phyloP scores from a whole-genome alignment of 2,329 filamentous ascomycete species.

The Fusarium secorum region DNA sequence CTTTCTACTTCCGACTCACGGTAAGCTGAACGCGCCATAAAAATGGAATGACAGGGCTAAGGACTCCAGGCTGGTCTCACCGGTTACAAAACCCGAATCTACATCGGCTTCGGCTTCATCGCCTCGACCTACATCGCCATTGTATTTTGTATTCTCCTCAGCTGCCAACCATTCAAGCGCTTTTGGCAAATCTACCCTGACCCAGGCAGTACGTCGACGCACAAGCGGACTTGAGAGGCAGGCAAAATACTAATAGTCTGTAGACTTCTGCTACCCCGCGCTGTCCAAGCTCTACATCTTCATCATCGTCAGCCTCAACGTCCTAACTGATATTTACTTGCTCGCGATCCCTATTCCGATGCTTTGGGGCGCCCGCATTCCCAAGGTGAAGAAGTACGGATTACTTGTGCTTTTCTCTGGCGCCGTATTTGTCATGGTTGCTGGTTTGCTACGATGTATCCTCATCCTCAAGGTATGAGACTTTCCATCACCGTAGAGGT shows the following conservation, averaged over 20 bases:
- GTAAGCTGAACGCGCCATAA: slow-evolving; percentile 33
- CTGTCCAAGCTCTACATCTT: slow-evolving; percentile 51
- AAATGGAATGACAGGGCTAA: slow-evolving; percentile 20
- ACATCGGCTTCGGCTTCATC: slow-evolving; percentile 47
- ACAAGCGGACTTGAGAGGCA: fast-evolving
- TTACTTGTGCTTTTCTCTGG: slow-evolving; percentile 59
- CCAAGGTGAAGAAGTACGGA: slow-evolving; percentile 58
- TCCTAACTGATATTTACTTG: slow-evolving; percentile 52
- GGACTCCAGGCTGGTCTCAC: slow-evolving; percentile 36
- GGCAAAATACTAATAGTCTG: slow-evolving; percentile 34
- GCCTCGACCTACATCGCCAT: slow-evolving; percentile 46
- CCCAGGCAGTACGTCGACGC: slow-evolving; percentile 48
- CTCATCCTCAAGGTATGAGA: slow-evolving; percentile 47
- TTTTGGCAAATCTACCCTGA: slow-evolving; percentile 55
- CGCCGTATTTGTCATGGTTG: slow-evolving; percentile 51
- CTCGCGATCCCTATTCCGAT: slow-evolving; percentile 56
- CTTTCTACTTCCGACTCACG: slow-evolving; percentile 61
- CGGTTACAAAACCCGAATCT: slow-evolving; percentile 38
- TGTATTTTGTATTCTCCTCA: slow-evolving; percentile 45
- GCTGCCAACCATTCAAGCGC: slow-evolving; percentile 47
- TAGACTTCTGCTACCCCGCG: slow-evolving; percentile 51
- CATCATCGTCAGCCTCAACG: slow-evolving; percentile 48
- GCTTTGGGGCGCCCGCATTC: slow-evolving; percentile 61
- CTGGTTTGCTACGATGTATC: slow-evolving; percentile 48
- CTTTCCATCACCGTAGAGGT: fast-evolving